phyloP scores from a whole-genome alignment of 768 basidiomycete genomes.

The Fibroporia radiculosa region DNA sequence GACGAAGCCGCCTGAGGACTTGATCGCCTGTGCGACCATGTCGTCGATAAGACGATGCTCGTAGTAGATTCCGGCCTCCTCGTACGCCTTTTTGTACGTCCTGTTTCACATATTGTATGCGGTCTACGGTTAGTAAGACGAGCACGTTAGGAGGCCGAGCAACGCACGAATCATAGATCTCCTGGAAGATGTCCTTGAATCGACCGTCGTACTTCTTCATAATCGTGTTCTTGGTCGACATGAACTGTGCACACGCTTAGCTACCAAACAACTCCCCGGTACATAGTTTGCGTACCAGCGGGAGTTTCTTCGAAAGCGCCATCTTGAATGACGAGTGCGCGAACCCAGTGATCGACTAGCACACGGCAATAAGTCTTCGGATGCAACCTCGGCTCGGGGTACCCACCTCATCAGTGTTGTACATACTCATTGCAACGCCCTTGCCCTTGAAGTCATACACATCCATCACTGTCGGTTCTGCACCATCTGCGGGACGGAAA shows the following conservation, averaged over 20 bases:
- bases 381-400: neutral
- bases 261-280: neutral
- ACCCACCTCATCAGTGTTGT: conserved; percentile 89
- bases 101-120: conserved; percentile 22
- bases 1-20: conserved; percentile 82
- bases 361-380: neutral
- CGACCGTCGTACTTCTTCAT: conserved; percentile 97
- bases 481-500: conserved; percentile 76
- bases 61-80: conserved; percentile 71
- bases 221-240: conserved; percentile 98
- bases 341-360: conserved; percentile 84
- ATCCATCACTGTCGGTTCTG: conserved; percentile 56
- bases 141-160: no score
- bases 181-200: conserved; percentile 99
- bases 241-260: conserved; percentile 45
- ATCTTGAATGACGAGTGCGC: conserved; percentile 99
- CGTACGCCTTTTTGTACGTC: conserved; percentile 65
- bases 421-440: conserved; percentile 96
- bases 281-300: conserved; percentile 40
- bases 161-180: conserved; percentile 73
- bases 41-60: conserved; percentile 97
- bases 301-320: conserved; percentile 75
- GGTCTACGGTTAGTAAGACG: neutral
- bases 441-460: conserved; percentile 92
- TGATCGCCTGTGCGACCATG: conserved; percentile 98